Conservation (phyloP, 805 yeast genomes). For the Yamadazyma endophytica region DNA sequence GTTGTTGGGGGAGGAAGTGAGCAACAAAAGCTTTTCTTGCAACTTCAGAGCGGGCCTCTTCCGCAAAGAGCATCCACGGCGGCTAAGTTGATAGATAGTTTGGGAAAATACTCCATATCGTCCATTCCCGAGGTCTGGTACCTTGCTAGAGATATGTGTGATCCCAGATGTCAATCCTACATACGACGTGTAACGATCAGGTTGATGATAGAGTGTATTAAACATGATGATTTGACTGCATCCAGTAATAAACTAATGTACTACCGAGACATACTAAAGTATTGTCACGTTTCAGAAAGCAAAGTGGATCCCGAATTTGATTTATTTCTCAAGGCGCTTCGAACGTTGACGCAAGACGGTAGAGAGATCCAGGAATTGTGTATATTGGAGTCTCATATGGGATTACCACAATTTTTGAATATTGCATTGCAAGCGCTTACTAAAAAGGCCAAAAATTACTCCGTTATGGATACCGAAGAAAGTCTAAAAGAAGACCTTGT, state of each 20-base stretch:
- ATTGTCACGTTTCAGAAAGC: slow-evolving; percentile 30
- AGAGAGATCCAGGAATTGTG: slow-evolving; percentile 49
- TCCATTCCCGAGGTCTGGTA: slow-evolving; percentile 77
- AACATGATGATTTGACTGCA: slow-evolving; percentile 45
- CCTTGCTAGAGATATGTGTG: slow-evolving; percentile 52
- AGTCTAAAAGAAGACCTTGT: slow-evolving; percentile 8
- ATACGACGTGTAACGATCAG: slow-evolving; percentile 45
- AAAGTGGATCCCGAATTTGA: slow-evolving; percentile 48
- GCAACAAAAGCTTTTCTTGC: slow-evolving; percentile 34
- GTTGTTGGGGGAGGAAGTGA: slow-evolving; percentile 43
- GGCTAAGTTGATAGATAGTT: slow-evolving; percentile 42
- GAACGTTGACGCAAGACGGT: slow-evolving; percentile 49
- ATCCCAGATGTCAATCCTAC: slow-evolving; percentile 27
- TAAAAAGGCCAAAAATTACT: slow-evolving; percentile 7
- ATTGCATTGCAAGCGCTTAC: slow-evolving; percentile 11
- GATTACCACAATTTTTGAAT: slow-evolving; percentile 16
- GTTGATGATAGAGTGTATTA: slow-evolving; percentile 54
- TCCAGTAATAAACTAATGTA: slow-evolving; percentile 49
- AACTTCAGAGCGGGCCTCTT: slow-evolving; percentile 32
- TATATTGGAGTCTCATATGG: slow-evolving; percentile 33
- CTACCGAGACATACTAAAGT: slow-evolving; percentile 53
- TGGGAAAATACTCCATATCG: slow-evolving; percentile 50
- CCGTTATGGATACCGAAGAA: slow-evolving; percentile 3
- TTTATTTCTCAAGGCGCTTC: slow-evolving; percentile 44
- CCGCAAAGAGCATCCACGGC: slow-evolving; percentile 48